Evolutionary conservation across 2,329 filamentous ascomycete genomes (phyloP).

Genomic region (Karstenula rhodostoma): DNA sequence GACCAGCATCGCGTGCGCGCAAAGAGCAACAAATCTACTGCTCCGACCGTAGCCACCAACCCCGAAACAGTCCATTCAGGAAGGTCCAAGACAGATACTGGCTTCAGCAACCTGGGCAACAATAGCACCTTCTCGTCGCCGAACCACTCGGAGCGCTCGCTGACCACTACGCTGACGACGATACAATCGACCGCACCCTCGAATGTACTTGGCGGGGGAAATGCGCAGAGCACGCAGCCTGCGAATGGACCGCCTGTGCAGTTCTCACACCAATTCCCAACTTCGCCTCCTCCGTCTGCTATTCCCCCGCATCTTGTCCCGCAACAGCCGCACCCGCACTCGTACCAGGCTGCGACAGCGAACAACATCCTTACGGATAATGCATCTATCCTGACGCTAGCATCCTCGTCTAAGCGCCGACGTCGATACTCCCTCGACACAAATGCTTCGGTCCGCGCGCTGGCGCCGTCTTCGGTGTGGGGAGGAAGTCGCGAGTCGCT

Average conservation of each 20-base stretch:
- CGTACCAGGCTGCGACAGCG: conserved; percentile 79
- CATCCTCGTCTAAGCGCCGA: conserved; percentile 80
- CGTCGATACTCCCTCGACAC: conserved; percentile 84
- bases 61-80: conserved; percentile 78
- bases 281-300: conserved; percentile 68
- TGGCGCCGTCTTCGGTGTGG: conserved; percentile 84
- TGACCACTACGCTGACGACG: conserved; percentile 85
- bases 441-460: conserved; percentile 81
- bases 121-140: conserved; percentile 83
- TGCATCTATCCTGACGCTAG: conserved; percentile 83
- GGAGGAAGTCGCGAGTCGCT: conserved; percentile 82
- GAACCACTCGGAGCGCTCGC: conserved; percentile 78
- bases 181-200: conserved; percentile 78
- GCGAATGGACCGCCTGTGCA: conserved; percentile 56
- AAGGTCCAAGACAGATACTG: conserved; percentile 83
- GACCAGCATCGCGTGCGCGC: conserved; percentile 63
- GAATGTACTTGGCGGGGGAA: conserved; percentile 51
- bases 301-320: conserved; percentile 75
- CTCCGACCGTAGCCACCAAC: conserved; percentile 85
- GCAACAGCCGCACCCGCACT: conserved; percentile 65
- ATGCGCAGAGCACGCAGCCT: conserved; percentile 45
- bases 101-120: conserved; percentile 69
- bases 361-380: conserved; percentile 86
- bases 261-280: conserved; percentile 66
- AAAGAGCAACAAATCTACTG: conserved; percentile 74